Evolutionary conservation across 169 alveolate species (phyloP).

Genomic region (Plasmodium inui): DNA sequence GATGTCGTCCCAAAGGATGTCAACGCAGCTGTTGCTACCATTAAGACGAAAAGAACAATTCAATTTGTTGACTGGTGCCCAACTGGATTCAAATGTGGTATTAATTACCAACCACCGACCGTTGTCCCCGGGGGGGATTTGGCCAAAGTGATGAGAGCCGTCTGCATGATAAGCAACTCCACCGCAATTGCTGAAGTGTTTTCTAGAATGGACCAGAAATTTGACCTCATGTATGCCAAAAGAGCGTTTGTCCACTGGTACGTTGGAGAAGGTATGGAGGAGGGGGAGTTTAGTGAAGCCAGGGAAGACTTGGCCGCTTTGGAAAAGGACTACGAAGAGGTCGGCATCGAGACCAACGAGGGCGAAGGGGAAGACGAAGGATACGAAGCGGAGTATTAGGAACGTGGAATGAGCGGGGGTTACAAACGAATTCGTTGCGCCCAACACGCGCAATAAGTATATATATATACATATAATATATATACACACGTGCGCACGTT

Average conservation of each 20-base stretch:
- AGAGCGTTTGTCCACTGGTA: constrained; percentile 99
- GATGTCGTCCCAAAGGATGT: constrained; percentile 99
- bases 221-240: constrained; percentile 98
- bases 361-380: constrained; percentile 78
- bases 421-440: not conserved
- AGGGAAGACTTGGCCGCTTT: constrained; percentile 99
- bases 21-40: constrained; percentile 98
- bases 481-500: not conserved
- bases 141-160: constrained; percentile 99
- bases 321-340: constrained; percentile 98
- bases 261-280: constrained; percentile 99
- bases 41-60: constrained; percentile 97
- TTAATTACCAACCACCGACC: constrained; percentile 99
- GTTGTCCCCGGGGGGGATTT: constrained; percentile 99
- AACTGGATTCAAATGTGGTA: constrained; percentile 98
- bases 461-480: constrained; percentile 9
- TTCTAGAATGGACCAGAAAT: constrained; percentile 97
- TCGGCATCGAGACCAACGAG: constrained; percentile 92
- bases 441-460: constrained; percentile 4
- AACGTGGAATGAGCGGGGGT: not conserved
- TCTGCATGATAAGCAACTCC: constrained; percentile 98
- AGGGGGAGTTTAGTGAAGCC: constrained; percentile 99
- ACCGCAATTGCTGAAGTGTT: constrained; percentile 99
- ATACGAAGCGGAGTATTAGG: constrained; percentile 66
- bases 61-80: constrained; percentile 99